Evolutionary conservation across 2,329 filamentous ascomycete genomes (phyloP).

Genomic region (Cyclaneusma minus): DNA sequence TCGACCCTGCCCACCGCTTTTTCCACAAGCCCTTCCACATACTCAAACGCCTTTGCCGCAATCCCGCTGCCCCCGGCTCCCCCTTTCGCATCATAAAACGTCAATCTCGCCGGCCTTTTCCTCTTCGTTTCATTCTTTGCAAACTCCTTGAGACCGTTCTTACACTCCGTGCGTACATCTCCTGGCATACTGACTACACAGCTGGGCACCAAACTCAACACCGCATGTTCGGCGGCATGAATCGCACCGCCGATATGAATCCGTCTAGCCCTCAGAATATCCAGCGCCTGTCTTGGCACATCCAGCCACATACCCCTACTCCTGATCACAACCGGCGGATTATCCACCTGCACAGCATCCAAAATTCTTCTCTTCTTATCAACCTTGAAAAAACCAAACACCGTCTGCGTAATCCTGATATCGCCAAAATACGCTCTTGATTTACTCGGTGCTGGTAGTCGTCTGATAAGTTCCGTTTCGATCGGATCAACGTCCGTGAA

Average conservation of each 20-base stretch:
- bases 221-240: constrained; percentile 85
- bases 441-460: constrained; percentile 42
- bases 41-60: constrained; percentile 85
- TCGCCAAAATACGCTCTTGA: constrained; percentile 70
- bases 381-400: constrained; percentile 97
- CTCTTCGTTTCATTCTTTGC: constrained; percentile 50
- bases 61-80: constrained; percentile 73
- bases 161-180: constrained; percentile 90
- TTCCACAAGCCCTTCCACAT: constrained; percentile 61
- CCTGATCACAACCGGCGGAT: constrained; percentile 72
- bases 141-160: constrained; percentile 77
- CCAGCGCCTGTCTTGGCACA: constrained; percentile 62
- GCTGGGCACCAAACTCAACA: constrained; percentile 75
- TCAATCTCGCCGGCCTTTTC: constrained; percentile 76
- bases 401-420: constrained; percentile 73
- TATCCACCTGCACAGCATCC: constrained; percentile 85
- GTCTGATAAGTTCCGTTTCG: constrained; percentile 76
- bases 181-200: constrained; percentile 83
- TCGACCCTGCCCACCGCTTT: constrained; percentile 67
- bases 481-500: constrained; percentile 89
- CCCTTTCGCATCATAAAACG: constrained; percentile 91
- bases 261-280: constrained; percentile 56
- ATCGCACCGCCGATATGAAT: constrained; percentile 81
- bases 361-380: constrained; percentile 73
- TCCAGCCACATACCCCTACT: constrained; percentile 95